phyloP scores from a whole-genome alignment of 176 grass and related monocot species.

The Musa beccarii region DNA sequence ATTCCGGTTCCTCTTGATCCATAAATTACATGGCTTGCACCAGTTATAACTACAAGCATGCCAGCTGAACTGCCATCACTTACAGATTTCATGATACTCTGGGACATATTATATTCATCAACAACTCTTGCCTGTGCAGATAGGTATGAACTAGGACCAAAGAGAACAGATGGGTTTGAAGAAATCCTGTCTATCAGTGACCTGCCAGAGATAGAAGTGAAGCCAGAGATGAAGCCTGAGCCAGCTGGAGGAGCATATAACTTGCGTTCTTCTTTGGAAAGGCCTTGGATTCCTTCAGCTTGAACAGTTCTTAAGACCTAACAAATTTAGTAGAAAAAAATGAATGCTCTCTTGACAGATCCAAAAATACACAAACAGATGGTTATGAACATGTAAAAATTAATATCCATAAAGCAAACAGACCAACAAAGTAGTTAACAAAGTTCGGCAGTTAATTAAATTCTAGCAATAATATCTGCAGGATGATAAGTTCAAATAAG shows the following conservation, averaged over 20 bases:
- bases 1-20: conserved; percentile 76
- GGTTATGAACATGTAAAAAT: not conserved
- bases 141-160: conserved; percentile 77
- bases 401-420: not conserved
- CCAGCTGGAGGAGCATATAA: conserved; percentile 76
- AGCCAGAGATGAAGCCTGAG: conserved; percentile 94
- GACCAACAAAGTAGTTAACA: too few relatives aligned
- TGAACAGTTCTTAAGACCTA: conserved; percentile 95
- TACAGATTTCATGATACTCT: conserved; percentile 73
- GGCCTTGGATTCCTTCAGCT: conserved; percentile 72
- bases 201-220: conserved; percentile 77
- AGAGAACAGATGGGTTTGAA: conserved; percentile 40
- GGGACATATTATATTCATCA: conserved; percentile 94
- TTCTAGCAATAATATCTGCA: not conserved
- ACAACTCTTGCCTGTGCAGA: conserved; percentile 95
- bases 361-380: not conserved
- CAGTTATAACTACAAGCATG: conserved; percentile 87
- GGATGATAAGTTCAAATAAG: not conserved
- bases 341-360: not conserved
- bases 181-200: conserved; percentile 83
- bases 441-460: not conserved
- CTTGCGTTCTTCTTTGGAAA: conserved; percentile 75
- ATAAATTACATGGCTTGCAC: conserved; percentile 91
- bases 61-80: conserved; percentile 49
- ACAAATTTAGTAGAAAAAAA: conserved; percentile 22